Conservation (phyloP, 768 basidiomycete genomes). For the Suillus occidentalis region DNA sequence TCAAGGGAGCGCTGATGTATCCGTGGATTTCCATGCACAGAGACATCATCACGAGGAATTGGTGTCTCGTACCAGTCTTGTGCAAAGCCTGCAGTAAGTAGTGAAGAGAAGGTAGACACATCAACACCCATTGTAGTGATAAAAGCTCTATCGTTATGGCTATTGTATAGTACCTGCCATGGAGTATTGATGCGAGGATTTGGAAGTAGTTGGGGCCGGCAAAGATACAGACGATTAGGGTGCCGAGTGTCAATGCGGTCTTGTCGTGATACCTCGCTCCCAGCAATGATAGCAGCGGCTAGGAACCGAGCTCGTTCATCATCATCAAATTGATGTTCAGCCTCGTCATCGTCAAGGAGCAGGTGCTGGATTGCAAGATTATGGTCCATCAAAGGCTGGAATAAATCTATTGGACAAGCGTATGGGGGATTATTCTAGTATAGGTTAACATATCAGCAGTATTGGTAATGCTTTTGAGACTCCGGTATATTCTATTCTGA, state of each 20-base stretch:
- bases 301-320: background rate
- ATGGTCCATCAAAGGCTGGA: background rate
- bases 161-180: conserved; percentile 36
- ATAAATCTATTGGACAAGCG: background rate
- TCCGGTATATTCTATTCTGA: background rate
- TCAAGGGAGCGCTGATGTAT: too few species aligned
- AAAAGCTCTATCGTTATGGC: conserved; percentile 37
- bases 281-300: background rate
- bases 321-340: background rate
- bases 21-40: too few species aligned
- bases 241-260: background rate
- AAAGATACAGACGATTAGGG: background rate
- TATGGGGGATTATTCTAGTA: background rate
- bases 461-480: background rate
- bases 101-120: conserved; percentile 35
- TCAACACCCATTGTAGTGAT: conserved; percentile 49
- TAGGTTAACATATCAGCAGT: background rate
- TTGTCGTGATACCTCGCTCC: background rate
- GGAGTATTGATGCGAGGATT: conserved; percentile 35
- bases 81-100: conserved; percentile 37
- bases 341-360: background rate
- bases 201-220: conserved; percentile 26
- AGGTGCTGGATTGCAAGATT: background rate
- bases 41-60: too few species aligned
- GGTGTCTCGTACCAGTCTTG: background rate